Conservation (phyloP, 352 stramenopile species). For the Proteromonas lacertae region DNA sequence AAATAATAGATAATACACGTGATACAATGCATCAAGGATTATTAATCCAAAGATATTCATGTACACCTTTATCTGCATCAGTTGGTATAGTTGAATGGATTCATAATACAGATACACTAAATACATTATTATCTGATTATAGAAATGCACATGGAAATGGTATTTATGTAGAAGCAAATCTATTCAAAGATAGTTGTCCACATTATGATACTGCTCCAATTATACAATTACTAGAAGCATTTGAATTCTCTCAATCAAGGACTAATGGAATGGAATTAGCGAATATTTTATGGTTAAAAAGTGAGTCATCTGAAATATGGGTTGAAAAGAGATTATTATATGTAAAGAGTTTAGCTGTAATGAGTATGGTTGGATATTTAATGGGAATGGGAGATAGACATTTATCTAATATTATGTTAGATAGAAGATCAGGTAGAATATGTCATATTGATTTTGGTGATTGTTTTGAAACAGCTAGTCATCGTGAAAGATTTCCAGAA, state of each 20-base stretch:
- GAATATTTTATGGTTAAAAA: slow-evolving; percentile 95
- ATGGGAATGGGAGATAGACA: slow-evolving; percentile 91
- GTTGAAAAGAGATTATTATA: slow-evolving; percentile 83
- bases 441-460: slow-evolving; percentile 87
- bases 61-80: slow-evolving; percentile 90
- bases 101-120: slow-evolving; percentile 82
- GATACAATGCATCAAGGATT: slow-evolving; percentile 79
- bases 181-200: slow-evolving; percentile 69
- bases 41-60: slow-evolving; percentile 79
- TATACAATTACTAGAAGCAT: slow-evolving; percentile 94
- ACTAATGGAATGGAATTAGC: slow-evolving; percentile 80
- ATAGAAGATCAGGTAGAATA: slow-evolving; percentile 59
- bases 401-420: slow-evolving; percentile 96
- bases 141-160: slow-evolving; percentile 15
- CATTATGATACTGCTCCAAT: slow-evolving; percentile 78
- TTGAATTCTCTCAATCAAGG: slow-evolving; percentile 54
- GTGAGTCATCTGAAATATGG: slow-evolving; percentile 86
- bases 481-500: slow-evolving; percentile 91
- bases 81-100: slow-evolving; percentile 88
- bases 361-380: slow-evolving; percentile 99
- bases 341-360: slow-evolving; percentile 74
- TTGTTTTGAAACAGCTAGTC: slow-evolving; percentile 93
- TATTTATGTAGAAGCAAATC: slow-evolving; percentile 10
- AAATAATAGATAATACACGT: slow-evolving; percentile 70
- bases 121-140: slow-evolving; percentile 77